A percentile compares a stretch with the other conserved stretches of the same genome.
phyloP scores from a whole-genome alignment of 768 basidiomycete species.

The Suillus subaureus region DNA sequence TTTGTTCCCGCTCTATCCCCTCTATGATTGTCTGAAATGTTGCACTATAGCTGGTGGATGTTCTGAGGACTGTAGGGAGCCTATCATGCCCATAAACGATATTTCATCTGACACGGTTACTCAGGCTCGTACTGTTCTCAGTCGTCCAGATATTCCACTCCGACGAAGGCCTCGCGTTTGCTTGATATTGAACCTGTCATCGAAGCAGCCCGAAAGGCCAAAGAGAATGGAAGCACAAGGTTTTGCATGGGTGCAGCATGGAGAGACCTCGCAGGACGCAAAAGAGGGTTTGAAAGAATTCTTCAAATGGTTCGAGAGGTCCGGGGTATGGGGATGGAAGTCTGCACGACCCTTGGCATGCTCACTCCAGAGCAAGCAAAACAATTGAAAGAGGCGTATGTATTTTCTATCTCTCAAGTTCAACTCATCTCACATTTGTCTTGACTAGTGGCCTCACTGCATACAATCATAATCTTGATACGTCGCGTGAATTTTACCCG shows the following conservation, averaged over 20 bases:
- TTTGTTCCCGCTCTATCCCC: conserved; percentile 28
- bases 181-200: conserved; percentile 91
- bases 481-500: conserved; percentile 95
- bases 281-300: conserved; percentile 92
- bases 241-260: conserved; percentile 99
- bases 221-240: conserved; percentile 93
- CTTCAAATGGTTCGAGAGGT: conserved; percentile 89
- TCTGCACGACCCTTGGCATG: conserved; percentile 99
- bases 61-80: conserved; percentile 83
- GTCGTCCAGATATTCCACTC: conserved; percentile 88
- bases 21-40: conserved; percentile 12
- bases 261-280: conserved; percentile 91
- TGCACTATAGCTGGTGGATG: conserved; percentile 81
- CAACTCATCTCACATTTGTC: conserved; percentile 13
- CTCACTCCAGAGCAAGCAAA: conserved; percentile 89
- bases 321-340: conserved; percentile 98
- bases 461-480: conserved; percentile 99
- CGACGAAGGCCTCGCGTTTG: conserved; percentile 85
- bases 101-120: conserved; percentile 9
- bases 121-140: conserved; percentile 97
- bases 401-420: conserved; percentile 16
- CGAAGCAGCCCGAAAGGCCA: conserved; percentile 90
- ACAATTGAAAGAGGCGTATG: conserved; percentile 91
- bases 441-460: conserved; percentile 81
- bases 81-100: conserved; percentile 9